Evolutionary conservation across 106 monocot species (phyloP).

Genomic region (Dioscorea alata): DNA sequence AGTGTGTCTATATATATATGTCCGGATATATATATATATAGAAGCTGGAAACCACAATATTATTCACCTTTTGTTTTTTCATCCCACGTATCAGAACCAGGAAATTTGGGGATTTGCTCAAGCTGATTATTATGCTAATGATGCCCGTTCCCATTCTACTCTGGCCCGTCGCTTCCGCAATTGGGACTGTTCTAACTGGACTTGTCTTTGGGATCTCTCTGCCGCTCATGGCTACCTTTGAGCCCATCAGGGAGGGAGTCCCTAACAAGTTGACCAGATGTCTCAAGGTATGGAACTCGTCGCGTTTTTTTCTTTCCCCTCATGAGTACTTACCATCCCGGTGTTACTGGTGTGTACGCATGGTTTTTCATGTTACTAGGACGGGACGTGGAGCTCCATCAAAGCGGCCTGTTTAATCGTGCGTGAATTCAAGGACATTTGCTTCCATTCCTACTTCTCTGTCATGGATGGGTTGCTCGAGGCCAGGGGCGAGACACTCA

Average conservation of each 20-base stretch:
- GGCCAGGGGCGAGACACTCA: constrained; percentile 4
- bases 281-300: constrained; percentile 15
- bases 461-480: constrained; percentile 35
- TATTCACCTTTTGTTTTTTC: background rate
- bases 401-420: constrained; percentile 21
- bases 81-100: constrained; percentile 10
- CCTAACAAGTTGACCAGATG: constrained; percentile 8
- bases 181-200: constrained; percentile 14
- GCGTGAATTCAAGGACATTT: constrained; percentile 29
- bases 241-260: constrained; percentile 9
- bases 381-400: constrained; percentile 26
- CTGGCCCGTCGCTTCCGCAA: constrained; percentile 13
- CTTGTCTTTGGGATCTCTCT: constrained; percentile 13
- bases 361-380: constrained; percentile 10
- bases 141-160: constrained; percentile 9
- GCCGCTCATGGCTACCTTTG: constrained; percentile 31
- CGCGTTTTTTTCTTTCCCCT: too few species aligned
- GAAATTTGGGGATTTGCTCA: constrained; percentile 18
- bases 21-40: too few species aligned
- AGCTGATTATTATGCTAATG: constrained; percentile 17
- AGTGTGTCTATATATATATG: too few species aligned
- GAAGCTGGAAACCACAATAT: too few species aligned
- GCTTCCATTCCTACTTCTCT: constrained; percentile 41
- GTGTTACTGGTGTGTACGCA: background rate
- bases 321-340: background rate